Evolutionary conservation across 768 basidiomycete genomes (phyloP).

Genomic region (Suillus paluster): DNA sequence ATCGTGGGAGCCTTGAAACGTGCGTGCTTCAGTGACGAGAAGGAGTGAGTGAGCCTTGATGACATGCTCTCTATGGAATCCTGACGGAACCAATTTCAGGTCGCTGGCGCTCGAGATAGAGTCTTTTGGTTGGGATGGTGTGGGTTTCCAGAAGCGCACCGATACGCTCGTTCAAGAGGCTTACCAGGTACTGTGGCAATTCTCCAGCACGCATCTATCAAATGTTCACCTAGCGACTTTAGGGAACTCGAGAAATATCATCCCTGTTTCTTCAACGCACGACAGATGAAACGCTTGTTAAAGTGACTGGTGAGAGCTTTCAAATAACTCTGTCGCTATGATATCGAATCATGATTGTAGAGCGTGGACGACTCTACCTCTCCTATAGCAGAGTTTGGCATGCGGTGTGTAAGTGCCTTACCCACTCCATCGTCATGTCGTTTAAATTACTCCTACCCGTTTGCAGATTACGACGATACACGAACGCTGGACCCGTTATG

Average conservation of each 20-base stretch:
- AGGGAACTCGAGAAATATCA: background rate
- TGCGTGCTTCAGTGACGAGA: background rate
- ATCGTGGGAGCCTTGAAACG: background rate
- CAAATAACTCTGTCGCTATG: background rate
- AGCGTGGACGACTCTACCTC: background rate
- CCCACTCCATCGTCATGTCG: background rate
- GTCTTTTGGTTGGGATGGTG: background rate
- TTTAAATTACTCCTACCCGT: background rate
- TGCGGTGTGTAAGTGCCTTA: background rate
- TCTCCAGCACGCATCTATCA: background rate
- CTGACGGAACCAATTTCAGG: background rate
- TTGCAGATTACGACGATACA: background rate
- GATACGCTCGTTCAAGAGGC: background rate
- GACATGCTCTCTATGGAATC: background rate
- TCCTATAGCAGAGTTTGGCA: background rate
- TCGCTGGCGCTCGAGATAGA: background rate
- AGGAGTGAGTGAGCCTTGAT: background rate
- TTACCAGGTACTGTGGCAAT: background rate
- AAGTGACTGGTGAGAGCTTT: background rate
- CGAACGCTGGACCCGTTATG: background rate
- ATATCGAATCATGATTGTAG: background rate
- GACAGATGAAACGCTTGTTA: background rate
- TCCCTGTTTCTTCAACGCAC: background rate
- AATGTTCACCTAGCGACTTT: background rate
- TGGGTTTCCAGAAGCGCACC: background rate